Evolutionary conservation across 495 filamentous ascomycete genomes (phyloP), one percentile per base, ranked within the genome.

Genomic region (Aspergillus bertholletiae): DNA sequence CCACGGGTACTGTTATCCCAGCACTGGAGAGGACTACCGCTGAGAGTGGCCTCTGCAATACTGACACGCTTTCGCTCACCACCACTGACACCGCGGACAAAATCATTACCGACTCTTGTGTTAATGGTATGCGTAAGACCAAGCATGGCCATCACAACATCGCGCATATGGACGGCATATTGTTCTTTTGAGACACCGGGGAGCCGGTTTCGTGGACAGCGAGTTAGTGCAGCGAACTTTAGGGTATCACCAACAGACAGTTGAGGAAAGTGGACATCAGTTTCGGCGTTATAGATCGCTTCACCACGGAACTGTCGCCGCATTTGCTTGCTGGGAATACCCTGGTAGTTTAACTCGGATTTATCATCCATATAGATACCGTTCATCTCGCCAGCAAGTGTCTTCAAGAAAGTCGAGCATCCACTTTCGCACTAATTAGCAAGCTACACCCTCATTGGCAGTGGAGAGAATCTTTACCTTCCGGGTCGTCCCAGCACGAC

Each of bases 1-100:
- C 91, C 91, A 63, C 91, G 84, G 7, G 90, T 94, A 59, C 83
- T 86, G 75, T 96, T 95, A 68, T 96, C 91, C 88, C 90, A 95
- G 26, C 84, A 89, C 52, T 86, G 80, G 9, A 96, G 71, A 49
- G 84, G 84, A 46, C 85, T 86, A 49, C 87, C 88, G 34, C 86
- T 88, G 21, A 90, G 78, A 67, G 91, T 84, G 26, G 77, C 77
- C 59, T 84, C 74, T 15, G 75, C 76, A 48, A 79, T 79, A 68
- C 64, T 88, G 32, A 77, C 71, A 61, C 71, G 85, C 74, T 94
- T 95, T 13, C 89, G 78, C 68, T 96, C 91, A 54, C 92, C 92
- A 57, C 92, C 92, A 26, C 84, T 88, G 22, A 96, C 83, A 66
- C 92, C 92, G 27, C 92, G 89, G 44, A 94, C 77, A 60, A 88